Base-by-base conservation (phyloP, 139 green algal genomes). In the Chlorella vulgaris region DNA sequence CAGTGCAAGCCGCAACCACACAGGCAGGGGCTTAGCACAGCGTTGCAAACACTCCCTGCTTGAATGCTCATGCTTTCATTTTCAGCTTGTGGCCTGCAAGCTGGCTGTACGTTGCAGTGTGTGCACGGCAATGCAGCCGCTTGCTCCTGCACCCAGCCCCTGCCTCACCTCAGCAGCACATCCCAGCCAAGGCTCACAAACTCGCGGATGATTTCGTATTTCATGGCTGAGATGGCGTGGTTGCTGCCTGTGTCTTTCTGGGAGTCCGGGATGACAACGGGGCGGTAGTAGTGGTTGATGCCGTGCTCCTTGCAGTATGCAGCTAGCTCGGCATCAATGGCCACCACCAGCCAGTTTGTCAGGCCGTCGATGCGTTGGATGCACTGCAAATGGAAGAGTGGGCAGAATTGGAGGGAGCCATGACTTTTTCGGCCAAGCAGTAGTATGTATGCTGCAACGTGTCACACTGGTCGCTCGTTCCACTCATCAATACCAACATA, bases 301-400 rank as follows among this genome's bases (percentile, higher is more conserved):
- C 69, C 65, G 18, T 85, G 43, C 43, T 85, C n/a, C 21, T 78
- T 55, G 18, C 90, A 76, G 40, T 87, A 84, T 1, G 81, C 71
- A 3, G 84, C 61, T 4, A 95, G 88, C 76, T 96, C 81, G 24
- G 91, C 58, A 80, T 99, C 96, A 24, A 99, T 86, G 0, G 94
- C 96, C n/a, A 98, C 87, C 0, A 99, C 88, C 40, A 99, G 60
- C 80, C 94, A 97, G 87, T 98, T 98, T 3, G 55, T 89, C 7
- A 79, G 73, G 4, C 91, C 63, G 86, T 82, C 69, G 89, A 82
- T 28, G 26, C 70, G 53, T 38, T 84, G 43, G 4, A 75, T 55
- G 70, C 55, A 77, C 69, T 88, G 83, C 65, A 35, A 15, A 58
- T 24, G 13, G 13, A 58, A n/a, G n/a, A n/a, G n/a, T n/a, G n/a